phyloP scores from a whole-genome alignment of 352 stramenopile species.

The Hyphochytrium catenoides region DNA sequence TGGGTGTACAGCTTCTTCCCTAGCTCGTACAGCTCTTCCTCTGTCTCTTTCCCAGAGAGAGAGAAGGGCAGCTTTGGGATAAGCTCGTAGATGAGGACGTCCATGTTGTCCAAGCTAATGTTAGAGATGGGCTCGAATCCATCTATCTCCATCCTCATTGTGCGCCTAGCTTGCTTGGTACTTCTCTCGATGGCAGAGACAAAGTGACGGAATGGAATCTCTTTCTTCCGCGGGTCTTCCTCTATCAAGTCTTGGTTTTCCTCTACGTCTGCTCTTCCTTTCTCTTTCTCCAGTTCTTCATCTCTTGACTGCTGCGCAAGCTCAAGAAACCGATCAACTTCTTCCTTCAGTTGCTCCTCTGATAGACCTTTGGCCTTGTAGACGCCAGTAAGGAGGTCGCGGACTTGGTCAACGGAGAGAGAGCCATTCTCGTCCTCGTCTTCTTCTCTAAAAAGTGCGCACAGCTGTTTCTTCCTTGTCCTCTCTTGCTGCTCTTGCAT shows the following conservation, averaged over 20 bases:
- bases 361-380: conserved; percentile 23
- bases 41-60: conserved; percentile 10
- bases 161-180: conserved; percentile 30
- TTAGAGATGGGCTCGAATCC: conserved; percentile 32
- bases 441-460: conserved; percentile 38
- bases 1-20: conserved; percentile 34
- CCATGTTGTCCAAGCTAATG: conserved; percentile 31
- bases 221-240: conserved; percentile 42
- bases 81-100: conserved; percentile 44
- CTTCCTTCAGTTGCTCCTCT: conserved; percentile 3
- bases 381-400: conserved; percentile 31
- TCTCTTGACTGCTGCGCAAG: conserved; percentile 9
- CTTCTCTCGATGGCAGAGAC: conserved; percentile 51
- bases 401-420: conserved; percentile 44
- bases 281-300: conserved; percentile 20
- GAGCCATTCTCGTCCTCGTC: conserved; percentile 44
- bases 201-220: conserved; percentile 50
- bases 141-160: conserved; percentile 42
- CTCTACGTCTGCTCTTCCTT: conserved; percentile 18
- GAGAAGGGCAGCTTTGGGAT: conserved; percentile 19
- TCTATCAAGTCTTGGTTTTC: conserved; percentile 44
- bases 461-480: conserved; percentile 58
- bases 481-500: no score
- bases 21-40: conserved; percentile 33
- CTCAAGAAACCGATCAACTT: conserved; percentile 10